Base-by-base conservation (phyloP, 768 basidiomycete genomes). In the Thelephora aurantiotincta region DNA sequence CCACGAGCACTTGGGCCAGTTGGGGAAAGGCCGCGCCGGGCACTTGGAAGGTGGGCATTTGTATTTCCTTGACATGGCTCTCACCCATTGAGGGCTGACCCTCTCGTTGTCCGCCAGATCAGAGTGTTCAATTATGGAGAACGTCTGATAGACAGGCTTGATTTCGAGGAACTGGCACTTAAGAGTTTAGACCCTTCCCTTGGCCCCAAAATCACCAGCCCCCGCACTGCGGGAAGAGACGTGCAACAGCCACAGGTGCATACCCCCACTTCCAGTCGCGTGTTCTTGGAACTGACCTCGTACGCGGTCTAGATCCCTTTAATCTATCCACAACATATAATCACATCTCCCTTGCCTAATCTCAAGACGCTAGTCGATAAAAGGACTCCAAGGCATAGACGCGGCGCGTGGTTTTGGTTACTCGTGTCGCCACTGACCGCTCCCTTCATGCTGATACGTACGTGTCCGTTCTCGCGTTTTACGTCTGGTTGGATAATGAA, bases 131-230 rank as follows among this genome's bases (percentile, higher is more conserved):
- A 72, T 52, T 64, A 70, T 35, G 86, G 86, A 20, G 80, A 86
- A 64, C 74, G 74, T 18, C 59, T 86, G 1, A 68, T 80, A 18
- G 81, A 87, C 61, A 68, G 73, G 18, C 67, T 87, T 51, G 87
- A 87, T 45, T 88, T 87, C 53, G 87, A 89, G 61, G 86, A 90
- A 60, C 68, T 82, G 33, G 79, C 78, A 6, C 67, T 90, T 55
- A 83, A 83, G 60, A 70, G 74, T 30, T 64, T 90, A 30, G 80
- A 88, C 55, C 77, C 82, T 14, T 75, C 80, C 9, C 55, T 81
- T 43, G 82, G 77, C 0, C 82, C 82, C 11, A 58, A 54, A 34
- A 49, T 60, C 35, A 49, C 54, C 7, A 38, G 47, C n/a, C 48
- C 54, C 35, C 53, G 53, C 13, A 50, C 37, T 18, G 35, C 45